These are phyloP conservation scores for Linnemannia exigua DNA, from an alignment of 192 early-diverging fungal genomes.

Conservation along the genomic window DNA sequence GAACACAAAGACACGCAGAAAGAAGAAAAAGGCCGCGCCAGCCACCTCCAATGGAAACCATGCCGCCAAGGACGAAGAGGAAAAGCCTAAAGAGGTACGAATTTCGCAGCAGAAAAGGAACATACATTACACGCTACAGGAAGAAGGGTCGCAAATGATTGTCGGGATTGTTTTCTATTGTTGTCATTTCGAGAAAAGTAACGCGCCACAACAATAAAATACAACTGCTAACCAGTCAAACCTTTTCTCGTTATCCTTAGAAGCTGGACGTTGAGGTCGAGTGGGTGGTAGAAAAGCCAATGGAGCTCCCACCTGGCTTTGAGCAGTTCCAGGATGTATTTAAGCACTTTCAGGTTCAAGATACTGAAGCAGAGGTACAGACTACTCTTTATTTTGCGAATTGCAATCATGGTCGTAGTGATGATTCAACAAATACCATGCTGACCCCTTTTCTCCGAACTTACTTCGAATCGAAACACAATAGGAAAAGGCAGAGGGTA, in stretches of 20 bases:
- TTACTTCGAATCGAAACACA: neutral
- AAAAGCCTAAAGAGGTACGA: conserved; percentile 12
- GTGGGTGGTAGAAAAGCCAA: conserved; percentile 43
- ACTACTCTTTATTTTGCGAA: neutral
- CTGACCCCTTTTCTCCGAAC: neutral
- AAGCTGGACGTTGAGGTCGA: conserved; percentile 44
- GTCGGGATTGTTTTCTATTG: neutral
- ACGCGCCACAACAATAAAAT: neutral
- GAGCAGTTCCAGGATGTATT: conserved; percentile 61
- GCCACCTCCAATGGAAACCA: conserved; percentile 16
- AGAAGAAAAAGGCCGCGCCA: conserved; percentile 33
- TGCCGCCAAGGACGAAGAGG: conserved; percentile 4
- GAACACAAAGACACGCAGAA: conserved; percentile 37
- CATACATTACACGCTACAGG: neutral
- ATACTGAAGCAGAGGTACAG: conserved; percentile 53
- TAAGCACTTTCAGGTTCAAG: conserved; percentile 57
- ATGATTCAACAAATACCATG: neutral
- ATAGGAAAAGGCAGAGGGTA: conserved; percentile 20
- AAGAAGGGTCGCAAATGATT: neutral
- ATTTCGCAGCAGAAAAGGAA: neutral
- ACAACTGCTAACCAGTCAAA: neutral
- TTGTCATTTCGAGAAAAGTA: neutral
- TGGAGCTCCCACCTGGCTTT: conserved; percentile 51
- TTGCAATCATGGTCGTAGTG: neutral
- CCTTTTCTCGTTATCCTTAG: neutral